Conservation (phyloP, 1,284 basidiomycete genomes). For the Rugosomyces carneus region DNA sequence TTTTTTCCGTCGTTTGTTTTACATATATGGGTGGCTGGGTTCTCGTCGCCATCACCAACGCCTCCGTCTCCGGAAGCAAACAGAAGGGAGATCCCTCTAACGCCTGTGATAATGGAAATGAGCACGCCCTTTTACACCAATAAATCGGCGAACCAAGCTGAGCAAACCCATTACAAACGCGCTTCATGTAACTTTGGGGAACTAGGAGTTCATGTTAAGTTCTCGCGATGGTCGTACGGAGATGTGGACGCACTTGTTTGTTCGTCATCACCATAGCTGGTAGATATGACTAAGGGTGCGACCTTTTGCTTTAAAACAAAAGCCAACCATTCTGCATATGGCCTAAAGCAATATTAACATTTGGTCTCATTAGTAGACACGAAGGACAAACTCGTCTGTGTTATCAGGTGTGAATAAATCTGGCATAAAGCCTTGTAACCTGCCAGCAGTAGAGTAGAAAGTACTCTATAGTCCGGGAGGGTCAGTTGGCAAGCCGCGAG, state of each 20-base stretch:
- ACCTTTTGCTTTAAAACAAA: conserved; percentile 37
- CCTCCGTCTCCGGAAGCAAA: conserved; percentile 68
- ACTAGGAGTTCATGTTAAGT: conserved; percentile 29
- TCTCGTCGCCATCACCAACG: conserved; percentile 52
- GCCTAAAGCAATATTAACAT: conserved; percentile 2
- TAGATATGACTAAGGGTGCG: conserved; percentile 51
- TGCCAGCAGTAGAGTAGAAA: conserved; percentile 32
- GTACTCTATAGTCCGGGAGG: conserved; percentile 9
- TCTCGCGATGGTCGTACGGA: not conserved
- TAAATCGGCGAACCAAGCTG: conserved; percentile 39
- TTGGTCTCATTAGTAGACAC: not conserved
- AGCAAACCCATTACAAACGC: conserved; percentile 64
- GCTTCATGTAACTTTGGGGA: conserved; percentile 52
- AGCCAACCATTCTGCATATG: conserved; percentile 43
- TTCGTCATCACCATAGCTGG: conserved; percentile 65
- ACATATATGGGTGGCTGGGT: conserved; percentile 47
- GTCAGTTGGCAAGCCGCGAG: not conserved
- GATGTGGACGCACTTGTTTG: conserved; percentile 41
- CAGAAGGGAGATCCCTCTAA: conserved; percentile 55
- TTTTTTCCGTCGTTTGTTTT: conserved; percentile 54
- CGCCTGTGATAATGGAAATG: conserved; percentile 27
- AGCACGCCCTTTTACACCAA: not conserved
- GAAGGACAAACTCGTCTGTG: conserved; percentile 42
- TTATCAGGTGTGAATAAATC: conserved; percentile 35
- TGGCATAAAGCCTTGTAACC: conserved; percentile 47